Conservation (phyloP, 169 alveolate species). For the Eimeria acervulina region DNA sequence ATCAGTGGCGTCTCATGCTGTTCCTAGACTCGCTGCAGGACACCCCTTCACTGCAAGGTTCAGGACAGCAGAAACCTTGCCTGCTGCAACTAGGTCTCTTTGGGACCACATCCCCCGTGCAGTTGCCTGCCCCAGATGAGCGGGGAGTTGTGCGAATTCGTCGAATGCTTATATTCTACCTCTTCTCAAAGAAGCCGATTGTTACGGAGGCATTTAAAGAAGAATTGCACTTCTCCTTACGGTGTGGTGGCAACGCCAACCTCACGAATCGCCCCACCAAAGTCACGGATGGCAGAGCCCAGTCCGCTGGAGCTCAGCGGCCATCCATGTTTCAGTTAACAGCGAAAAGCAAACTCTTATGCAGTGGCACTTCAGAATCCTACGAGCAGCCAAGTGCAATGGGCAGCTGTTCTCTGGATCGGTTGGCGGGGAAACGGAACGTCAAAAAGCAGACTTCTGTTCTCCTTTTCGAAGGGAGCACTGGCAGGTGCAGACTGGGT, state of each 20-base stretch:
- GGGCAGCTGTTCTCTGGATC: conserved; percentile 81
- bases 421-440: conserved; percentile 69
- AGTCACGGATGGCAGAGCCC: conserved; percentile 7
- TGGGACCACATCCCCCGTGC: conserved; percentile 72
- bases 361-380: conserved; percentile 23
- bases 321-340: neutral
- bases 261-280: conserved; percentile 3
- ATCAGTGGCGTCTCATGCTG: conserved; percentile 85
- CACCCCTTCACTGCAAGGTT: conserved; percentile 20
- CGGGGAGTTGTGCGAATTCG: conserved; percentile 70
- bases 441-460: conserved; percentile 81
- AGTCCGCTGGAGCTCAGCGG: conserved; percentile 53
- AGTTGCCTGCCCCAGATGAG: conserved; percentile 54
- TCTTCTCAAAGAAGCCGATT: conserved; percentile 59
- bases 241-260: neutral
- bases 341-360: neutral
- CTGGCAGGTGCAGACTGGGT: conserved; percentile 78
- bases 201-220: conserved; percentile 55
- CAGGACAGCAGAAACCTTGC: conserved; percentile 13
- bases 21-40: conserved; percentile 82
- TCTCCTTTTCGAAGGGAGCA: conserved; percentile 63
- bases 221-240: conserved; percentile 64
- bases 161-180: conserved; percentile 79
- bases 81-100: conserved; percentile 53
- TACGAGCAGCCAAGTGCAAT: conserved; percentile 58